phyloP scores from a whole-genome alignment of 2,329 filamentous ascomycete species.

The Verticillium nubilum region DNA sequence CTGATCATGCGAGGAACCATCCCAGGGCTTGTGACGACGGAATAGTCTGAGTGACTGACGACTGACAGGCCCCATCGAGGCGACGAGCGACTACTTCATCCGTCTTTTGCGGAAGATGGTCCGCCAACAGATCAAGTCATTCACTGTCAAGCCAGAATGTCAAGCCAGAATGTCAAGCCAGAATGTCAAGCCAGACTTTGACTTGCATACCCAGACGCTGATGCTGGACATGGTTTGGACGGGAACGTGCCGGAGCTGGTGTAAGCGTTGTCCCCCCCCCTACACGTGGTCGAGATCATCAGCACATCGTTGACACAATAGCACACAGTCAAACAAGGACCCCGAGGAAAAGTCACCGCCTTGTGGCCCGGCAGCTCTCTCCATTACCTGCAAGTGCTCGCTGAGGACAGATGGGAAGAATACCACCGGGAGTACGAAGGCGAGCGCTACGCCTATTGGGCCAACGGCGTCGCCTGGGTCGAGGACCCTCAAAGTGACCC shows the following conservation, averaged over 20 bases:
- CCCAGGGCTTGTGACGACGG: no score
- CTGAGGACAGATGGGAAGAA: conserved; percentile 38
- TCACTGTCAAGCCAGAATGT: conserved; percentile 20
- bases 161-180: no score
- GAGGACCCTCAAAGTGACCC: conserved; percentile 14
- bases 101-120: conserved; percentile 17
- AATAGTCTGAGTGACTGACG: no score
- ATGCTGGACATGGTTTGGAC: conserved; percentile 36
- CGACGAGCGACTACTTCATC: conserved; percentile 20
- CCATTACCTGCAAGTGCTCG: conserved; percentile 27
- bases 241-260: conserved; percentile 37
- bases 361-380: conserved; percentile 36
- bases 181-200: no score
- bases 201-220: conserved; percentile 31
- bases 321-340: conserved; percentile 19
- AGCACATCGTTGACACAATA: no score
- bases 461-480: conserved; percentile 34
- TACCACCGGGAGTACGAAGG: conserved; percentile 38
- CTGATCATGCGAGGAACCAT: no score
- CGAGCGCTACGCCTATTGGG: conserved; percentile 40
- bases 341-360: conserved; percentile 36
- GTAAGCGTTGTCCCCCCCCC: no score
- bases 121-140: conserved; percentile 13
- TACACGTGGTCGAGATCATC: no score
- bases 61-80: conserved; percentile 18